phyloP scores from a whole-genome alignment of 169 alveolate species.

The Amoebophrya sp. region DNA sequence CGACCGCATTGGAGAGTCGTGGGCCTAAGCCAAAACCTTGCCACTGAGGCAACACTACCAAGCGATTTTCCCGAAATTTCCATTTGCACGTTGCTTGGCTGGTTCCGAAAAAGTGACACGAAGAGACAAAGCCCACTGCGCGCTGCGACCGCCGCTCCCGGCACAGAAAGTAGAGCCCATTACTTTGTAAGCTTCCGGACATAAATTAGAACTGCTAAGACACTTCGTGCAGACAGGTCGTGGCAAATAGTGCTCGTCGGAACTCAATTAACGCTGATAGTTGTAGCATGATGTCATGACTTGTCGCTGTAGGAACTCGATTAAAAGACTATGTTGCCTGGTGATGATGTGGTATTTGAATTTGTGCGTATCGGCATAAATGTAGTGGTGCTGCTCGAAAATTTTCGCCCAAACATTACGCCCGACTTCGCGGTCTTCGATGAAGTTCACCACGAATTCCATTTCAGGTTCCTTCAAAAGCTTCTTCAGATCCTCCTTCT shows the following conservation, averaged over 20 bases:
- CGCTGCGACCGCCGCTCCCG: neutral
- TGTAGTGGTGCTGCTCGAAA: neutral
- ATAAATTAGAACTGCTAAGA: too few species aligned
- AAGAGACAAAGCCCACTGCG: neutral
- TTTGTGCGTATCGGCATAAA: too few species aligned
- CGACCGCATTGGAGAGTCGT: neutral
- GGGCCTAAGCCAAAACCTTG: neutral
- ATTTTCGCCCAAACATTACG: neutral
- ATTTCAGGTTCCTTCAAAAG: neutral
- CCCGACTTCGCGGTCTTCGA: neutral
- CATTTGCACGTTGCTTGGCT: neutral
- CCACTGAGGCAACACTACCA: neutral
- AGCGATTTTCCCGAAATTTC: neutral
- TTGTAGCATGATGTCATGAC: too few species aligned
- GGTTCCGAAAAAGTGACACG: neutral
- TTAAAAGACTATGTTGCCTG: too few species aligned
- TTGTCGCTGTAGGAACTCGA: too few species aligned
- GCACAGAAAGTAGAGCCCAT: neutral
- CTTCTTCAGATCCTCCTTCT: neutral
- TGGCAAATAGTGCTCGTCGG: too few species aligned
- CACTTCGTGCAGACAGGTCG: too few species aligned
- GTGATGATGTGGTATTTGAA: too few species aligned
- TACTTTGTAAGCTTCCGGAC: neutral
- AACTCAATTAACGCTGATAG: too few species aligned
- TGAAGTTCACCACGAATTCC: neutral